A percentile compares a stretch with the other conserved stretches of the same genome.
Conservation (phyloP, 441 rosid species). For the Breynia disticha region DNA sequence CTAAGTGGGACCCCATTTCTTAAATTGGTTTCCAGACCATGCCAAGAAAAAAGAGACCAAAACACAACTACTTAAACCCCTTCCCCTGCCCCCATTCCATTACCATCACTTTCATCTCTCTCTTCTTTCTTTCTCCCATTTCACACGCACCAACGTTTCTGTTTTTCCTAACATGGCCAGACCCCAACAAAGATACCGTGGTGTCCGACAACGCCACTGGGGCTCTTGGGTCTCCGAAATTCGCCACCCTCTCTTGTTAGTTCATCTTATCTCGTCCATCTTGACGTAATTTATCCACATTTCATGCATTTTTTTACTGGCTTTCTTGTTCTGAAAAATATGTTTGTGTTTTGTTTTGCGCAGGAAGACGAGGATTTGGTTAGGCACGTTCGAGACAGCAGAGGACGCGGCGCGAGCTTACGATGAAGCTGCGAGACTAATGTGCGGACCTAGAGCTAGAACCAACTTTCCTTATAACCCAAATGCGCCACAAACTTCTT, state of each 20-base stretch:
- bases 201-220: conserved; percentile 98
- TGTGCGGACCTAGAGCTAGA: conserved; percentile 90
- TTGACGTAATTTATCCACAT: too few species aligned
- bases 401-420: conserved; percentile 94
- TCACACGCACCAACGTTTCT: conserved; percentile 27
- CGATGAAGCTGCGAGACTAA: conserved; percentile 91
- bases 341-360: conserved; percentile 7
- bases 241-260: conserved; percentile 90
- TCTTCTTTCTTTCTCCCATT: conserved; percentile 23
- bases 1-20: conserved; percentile 36
- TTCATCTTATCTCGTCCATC: background rate
- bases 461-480: conserved; percentile 90
- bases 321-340: conserved; percentile 4
- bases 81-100: conserved; percentile 18
- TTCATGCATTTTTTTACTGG: too few species aligned
- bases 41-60: conserved; percentile 23
- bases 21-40: conserved; percentile 64
- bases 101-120: background rate
- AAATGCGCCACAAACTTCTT: conserved; percentile 54
- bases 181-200: conserved; percentile 86
- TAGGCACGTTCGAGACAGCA: conserved; percentile 94
- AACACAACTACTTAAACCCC: conserved; percentile 49
- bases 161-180: conserved; percentile 45
- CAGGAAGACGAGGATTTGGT: conserved; percentile 97
- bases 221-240: conserved; percentile 99